Evolutionary conservation across 2,329 filamentous ascomycete species (phyloP).

Genomic region (Thelonectria blattea): DNA sequence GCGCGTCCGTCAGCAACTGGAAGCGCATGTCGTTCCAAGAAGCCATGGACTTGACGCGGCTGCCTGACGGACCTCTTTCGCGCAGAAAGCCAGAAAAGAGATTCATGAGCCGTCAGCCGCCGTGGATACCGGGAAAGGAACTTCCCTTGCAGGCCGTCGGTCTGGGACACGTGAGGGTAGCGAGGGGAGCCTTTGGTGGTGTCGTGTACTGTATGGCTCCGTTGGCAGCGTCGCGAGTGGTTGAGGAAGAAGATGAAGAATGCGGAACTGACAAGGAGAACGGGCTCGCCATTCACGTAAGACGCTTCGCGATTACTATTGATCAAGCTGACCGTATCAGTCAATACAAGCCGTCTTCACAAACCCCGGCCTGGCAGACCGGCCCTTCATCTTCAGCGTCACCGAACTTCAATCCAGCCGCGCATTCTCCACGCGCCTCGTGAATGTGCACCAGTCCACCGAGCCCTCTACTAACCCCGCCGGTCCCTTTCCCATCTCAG

Average conservation of each 20-base stretch:
- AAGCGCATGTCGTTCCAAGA: conserved; percentile 40
- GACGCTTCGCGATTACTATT: not conserved
- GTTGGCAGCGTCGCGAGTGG: conserved; percentile 43
- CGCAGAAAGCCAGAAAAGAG: conserved; percentile 22
- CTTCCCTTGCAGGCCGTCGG: conserved; percentile 39
- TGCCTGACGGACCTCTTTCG: conserved; percentile 26
- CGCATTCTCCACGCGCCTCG: conserved; percentile 56
- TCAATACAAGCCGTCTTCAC: conserved; percentile 64
- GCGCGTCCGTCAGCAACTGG: conserved; percentile 25
- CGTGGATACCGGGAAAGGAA: conserved; percentile 42
- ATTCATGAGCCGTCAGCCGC: conserved; percentile 43
- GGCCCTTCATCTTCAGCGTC: conserved; percentile 61
- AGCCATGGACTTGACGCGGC: conserved; percentile 36
- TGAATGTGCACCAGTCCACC: conserved; percentile 56
- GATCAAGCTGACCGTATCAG: conserved; percentile 39
- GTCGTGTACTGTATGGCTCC: conserved; percentile 47
- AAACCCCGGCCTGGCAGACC: conserved; percentile 51
- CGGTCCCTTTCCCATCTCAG: conserved; percentile 48
- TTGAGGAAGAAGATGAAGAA: conserved; percentile 41
- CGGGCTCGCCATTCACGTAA: conserved; percentile 47
- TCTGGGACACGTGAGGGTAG: conserved; percentile 20
- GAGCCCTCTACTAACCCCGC: conserved; percentile 44
- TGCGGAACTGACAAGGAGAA: conserved; percentile 18
- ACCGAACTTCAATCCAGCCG: conserved; percentile 51
- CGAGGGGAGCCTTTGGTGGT: conserved; percentile 44